These are phyloP conservation scores for Gigaspora rosea DNA, from an alignment of 192 early-diverging fungal genomes.

Conservation along the genomic window DNA sequence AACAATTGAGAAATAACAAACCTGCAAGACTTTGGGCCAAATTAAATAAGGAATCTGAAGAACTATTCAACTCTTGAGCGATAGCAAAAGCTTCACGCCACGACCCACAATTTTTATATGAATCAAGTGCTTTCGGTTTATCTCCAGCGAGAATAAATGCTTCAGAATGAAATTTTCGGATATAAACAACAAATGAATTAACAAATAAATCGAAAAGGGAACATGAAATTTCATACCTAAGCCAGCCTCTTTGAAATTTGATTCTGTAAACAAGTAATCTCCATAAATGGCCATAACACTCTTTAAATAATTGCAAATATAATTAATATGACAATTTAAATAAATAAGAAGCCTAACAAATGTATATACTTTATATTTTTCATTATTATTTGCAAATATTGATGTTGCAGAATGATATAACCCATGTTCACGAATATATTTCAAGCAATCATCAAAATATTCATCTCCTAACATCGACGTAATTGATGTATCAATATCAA, in stretches of 20 bases:
- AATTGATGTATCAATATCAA: neutral
- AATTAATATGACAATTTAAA: neutral
- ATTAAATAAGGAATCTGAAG: slow-evolving; percentile 46
- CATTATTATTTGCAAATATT: slow-evolving; percentile 50
- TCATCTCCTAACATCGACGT: slow-evolving; percentile 37
- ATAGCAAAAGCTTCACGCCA: slow-evolving; percentile 73
- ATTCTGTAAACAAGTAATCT: slow-evolving; percentile 56
- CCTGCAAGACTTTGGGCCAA: slow-evolving; percentile 62
- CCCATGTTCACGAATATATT: slow-evolving; percentile 65
- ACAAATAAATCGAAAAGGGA: neutral
- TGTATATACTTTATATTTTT: slow-evolving; percentile 49
- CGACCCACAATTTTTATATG: slow-evolving; percentile 53
- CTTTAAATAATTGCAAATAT: slow-evolving; percentile 6
- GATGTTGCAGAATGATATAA: slow-evolving; percentile 64
- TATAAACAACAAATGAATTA: too few relatives aligned
- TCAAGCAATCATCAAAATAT: slow-evolving; percentile 59
- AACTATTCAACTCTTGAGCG: slow-evolving; percentile 57
- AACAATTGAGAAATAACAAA: slow-evolving; percentile 2
- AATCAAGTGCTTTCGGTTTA: slow-evolving; percentile 58
- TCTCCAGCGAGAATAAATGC: slow-evolving; percentile 59
- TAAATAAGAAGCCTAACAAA: neutral
- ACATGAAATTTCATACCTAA: slow-evolving; percentile 42
- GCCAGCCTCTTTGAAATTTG: slow-evolving; percentile 68
- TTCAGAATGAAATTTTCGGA: neutral
- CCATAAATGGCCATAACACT: slow-evolving; percentile 58